Percentiles rank a stretch among this genome's conserved stretches.
These are phyloP conservation scores for Aureobasidium sp. DNA, from an alignment of 2,329 filamentous ascomycete genomes.

Conservation along the genomic window DNA sequence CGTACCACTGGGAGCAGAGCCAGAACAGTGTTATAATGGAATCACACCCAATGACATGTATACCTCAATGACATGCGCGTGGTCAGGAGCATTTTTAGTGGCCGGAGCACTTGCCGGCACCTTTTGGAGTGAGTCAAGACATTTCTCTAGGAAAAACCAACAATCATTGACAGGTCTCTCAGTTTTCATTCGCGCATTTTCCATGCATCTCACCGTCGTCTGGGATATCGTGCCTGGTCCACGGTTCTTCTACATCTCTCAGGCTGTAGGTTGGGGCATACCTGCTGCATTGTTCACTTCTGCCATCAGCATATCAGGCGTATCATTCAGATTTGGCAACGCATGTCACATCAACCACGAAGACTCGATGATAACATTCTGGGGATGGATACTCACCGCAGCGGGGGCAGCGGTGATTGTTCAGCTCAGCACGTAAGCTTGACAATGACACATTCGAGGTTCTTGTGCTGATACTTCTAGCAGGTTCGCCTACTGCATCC, in stretches of 20 bases:
- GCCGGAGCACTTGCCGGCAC: slow-evolving; percentile 77
- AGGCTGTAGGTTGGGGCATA: slow-evolving; percentile 76
- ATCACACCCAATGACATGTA: slow-evolving; percentile 95
- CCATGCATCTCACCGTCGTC: slow-evolving; percentile 93
- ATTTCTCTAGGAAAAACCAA: too few relatives aligned
- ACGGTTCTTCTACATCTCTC: slow-evolving; percentile 80
- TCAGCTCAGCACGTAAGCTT: slow-evolving; percentile 74
- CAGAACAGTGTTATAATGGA: slow-evolving; percentile 74
- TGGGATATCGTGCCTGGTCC: slow-evolving; percentile 89
- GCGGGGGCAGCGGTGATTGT: slow-evolving; percentile 68
- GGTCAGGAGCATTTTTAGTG: slow-evolving; percentile 79
- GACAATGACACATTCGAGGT: too few relatives aligned
- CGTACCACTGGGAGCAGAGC: slow-evolving; percentile 70
- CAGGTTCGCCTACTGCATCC: slow-evolving; percentile 71
- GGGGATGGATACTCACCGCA: slow-evolving; percentile 80
- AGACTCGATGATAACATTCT: slow-evolving; percentile 76
- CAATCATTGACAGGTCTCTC: background rate
- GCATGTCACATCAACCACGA: slow-evolving; percentile 92
- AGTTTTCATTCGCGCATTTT: slow-evolving; percentile 80
- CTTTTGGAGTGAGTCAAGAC: slow-evolving; percentile 60
- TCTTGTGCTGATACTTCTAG: background rate
- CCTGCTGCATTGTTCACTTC: slow-evolving; percentile 68
- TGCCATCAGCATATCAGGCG: slow-evolving; percentile 76
- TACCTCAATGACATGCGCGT: slow-evolving; percentile 71
- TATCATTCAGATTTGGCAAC: slow-evolving; percentile 86